Evolutionary conservation across 495 filamentous ascomycete genomes (phyloP).

Genomic region (Physcia stellaris): DNA sequence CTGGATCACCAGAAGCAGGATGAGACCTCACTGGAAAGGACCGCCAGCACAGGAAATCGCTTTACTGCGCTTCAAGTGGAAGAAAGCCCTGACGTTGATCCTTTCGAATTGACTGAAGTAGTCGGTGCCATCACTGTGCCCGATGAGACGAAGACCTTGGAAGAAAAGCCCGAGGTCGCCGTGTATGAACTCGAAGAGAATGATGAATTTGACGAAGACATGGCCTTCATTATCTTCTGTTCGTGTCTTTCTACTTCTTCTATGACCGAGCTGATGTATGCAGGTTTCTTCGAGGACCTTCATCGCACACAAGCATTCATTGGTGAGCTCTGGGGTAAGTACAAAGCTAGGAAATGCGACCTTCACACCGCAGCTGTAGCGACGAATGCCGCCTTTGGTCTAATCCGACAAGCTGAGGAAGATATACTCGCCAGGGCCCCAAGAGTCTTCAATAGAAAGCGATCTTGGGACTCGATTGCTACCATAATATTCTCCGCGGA

Average conservation of each 20-base stretch:
- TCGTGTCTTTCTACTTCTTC: background rate
- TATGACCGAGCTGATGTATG: background rate
- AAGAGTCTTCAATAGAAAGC: slow-evolving; percentile 1
- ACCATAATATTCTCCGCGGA: slow-evolving; percentile 8
- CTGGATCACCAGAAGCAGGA: background rate
- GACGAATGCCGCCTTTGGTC: slow-evolving; percentile 8
- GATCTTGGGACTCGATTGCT: slow-evolving; percentile 4
- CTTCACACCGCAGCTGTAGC: slow-evolving; percentile 6
- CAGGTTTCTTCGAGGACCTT: slow-evolving; percentile 13
- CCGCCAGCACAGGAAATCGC: slow-evolving; percentile 1
- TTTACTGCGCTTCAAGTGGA: slow-evolving; percentile 5
- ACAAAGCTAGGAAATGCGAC: slow-evolving; percentile 4
- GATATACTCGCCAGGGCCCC: slow-evolving; percentile 5
- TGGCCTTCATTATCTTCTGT: slow-evolving; percentile 10
- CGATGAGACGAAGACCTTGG: slow-evolving; percentile 3
- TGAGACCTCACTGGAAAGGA: background rate
- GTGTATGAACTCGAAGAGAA: slow-evolving; percentile 6
- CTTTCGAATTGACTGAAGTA: slow-evolving; percentile 3
- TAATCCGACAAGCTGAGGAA: slow-evolving; percentile 11
- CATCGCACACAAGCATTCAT: slow-evolving; percentile 8
- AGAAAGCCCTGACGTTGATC: slow-evolving; percentile 5
- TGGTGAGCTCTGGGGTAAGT: slow-evolving; percentile 4
- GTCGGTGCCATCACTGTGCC: background rate
- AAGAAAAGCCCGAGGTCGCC: background rate
- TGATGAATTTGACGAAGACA: slow-evolving; percentile 5